Evolutionary conservation across 1,284 basidiomycete genomes (phyloP), one percentile per base, ranked within the genome.

Genomic region (Ganoderma leucocontextum): DNA sequence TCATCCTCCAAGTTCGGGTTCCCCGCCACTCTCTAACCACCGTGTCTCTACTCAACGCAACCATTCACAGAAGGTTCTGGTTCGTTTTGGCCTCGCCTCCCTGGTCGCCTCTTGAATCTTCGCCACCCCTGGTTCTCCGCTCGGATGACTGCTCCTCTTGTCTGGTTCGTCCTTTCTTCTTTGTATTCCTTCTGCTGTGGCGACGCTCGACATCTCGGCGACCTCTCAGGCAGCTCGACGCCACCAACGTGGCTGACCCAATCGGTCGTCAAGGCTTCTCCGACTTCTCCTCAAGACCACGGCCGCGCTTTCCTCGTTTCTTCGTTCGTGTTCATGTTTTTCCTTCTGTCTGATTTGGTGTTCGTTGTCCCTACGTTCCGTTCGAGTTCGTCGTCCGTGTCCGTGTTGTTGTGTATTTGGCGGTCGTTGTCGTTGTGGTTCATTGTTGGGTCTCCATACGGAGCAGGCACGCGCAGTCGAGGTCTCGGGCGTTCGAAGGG

Each of bases 401-500:
- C 49, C 2, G 9, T 52, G 49, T 39, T 13, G 39, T 39, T 22
- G 29, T 2, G 29, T 29, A 29, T 29, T 29, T 29, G 29, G 29
- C 29, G 29, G n/a, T 52, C n/a, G n/a, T 22, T 19, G 19, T 52
- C 25, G 49, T 52, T 22, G 49, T 52, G 10, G 49, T 52, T 25
- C 19, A 52, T 5, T 5, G n/a, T 52, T 22, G 9, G 39, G 9
- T 22, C 29, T 29, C 29, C 29, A 29, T n/a, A 52, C 49, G 49
- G 69, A 64, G 58, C 66, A 53, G 69, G 63, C 35, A 42, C 60
- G 41, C 62, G 64, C 63, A 67, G 60, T 57, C 57, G 49, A 60
- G 69, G n/a, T 70, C 69, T 68, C 57, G 69, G 66, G 65, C 69
- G 69, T 61, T 58, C 49, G 63, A 66, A 62, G 69, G 63, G 65